Base-by-base conservation (phyloP, 1,284 basidiomycete species). In the Heterobasidion parviporum region DNA sequence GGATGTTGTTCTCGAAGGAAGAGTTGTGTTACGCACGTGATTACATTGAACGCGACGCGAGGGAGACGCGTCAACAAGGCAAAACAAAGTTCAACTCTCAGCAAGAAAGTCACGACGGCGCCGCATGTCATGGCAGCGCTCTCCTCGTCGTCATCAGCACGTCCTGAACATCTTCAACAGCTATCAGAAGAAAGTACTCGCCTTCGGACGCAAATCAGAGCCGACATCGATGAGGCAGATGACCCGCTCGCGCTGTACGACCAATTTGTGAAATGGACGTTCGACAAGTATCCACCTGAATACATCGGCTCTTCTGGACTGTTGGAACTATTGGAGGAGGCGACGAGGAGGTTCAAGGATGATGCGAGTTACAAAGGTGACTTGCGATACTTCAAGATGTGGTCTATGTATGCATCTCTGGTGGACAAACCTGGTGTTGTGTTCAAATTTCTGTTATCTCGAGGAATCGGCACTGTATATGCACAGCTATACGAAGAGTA, bases 401-500 rank as follows among this genome's bases (percentile, higher is more conserved):
- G 94, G 94, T 81, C 85, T 15, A 74, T 87, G 58, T 94, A 94
- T 67, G 85, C 91, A 1, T 79, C 81, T 50, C 79, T 83, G 60
- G 78, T 89, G 26, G 77, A 83, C 61, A 74, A 73, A 59, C 67
- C 75, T 3, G 67, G 69, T 63, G 82, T 73, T 50, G 81, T 93
- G 57, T 93, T 88, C 71, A 74, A 82, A 33, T 88, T 87, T 67
- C 72, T 96, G 54, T 75, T 93, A 57, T 83, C 84, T 49, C 85
- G 83, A 55, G 85, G 87, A 52, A 88, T 96, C 64, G 94, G 92
- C 0, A 87, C 82, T 2, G 78, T 80, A 2, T 89, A 89, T 65
- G 85, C 89, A 2, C 70, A 84, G 35, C 74, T 96, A 53, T 97
- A 95, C 66, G 92, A 94, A 65, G 92, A 94, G 63, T 94, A 90